Evolutionary conservation across 164 flowering plant species (phyloP).

Genomic region (Saururus chinensis): DNA sequence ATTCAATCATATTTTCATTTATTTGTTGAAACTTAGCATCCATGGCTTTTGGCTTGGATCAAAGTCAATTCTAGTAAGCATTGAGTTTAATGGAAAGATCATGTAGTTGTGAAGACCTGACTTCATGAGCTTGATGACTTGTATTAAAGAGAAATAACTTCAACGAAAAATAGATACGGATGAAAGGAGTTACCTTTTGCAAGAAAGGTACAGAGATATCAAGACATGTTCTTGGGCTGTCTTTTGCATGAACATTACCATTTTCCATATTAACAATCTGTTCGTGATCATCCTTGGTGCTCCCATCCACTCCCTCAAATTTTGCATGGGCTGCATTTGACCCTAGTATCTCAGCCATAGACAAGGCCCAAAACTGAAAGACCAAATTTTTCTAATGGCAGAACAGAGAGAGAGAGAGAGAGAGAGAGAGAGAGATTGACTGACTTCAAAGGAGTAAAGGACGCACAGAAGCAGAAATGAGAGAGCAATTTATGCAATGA

Average conservation of each 20-base stretch:
- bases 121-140: background rate
- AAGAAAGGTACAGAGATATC: conserved; percentile 11
- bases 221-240: background rate
- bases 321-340: conserved; percentile 7
- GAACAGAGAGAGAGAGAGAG: too few relatives aligned
- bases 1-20: background rate
- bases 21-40: background rate
- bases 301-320: conserved; percentile 6
- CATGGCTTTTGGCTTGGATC: background rate
- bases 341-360: conserved; percentile 10
- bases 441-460: too few relatives aligned
- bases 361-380: background rate
- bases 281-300: background rate
- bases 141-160: background rate
- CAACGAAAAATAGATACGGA: background rate
- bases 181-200: conserved; percentile 13
- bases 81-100: too few relatives aligned
- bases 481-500: background rate
- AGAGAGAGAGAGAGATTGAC: too few relatives aligned
- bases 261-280: background rate
- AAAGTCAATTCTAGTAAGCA: too few relatives aligned
- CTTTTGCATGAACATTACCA: background rate
- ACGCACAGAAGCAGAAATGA: background rate
- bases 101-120: too few relatives aligned
- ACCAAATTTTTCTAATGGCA: too few relatives aligned